Percentiles rank a stretch among this genome's conserved stretches.
Conservation (phyloP, 2,329 filamentous ascomycete species). For the Hypomyces perniciosus region DNA sequence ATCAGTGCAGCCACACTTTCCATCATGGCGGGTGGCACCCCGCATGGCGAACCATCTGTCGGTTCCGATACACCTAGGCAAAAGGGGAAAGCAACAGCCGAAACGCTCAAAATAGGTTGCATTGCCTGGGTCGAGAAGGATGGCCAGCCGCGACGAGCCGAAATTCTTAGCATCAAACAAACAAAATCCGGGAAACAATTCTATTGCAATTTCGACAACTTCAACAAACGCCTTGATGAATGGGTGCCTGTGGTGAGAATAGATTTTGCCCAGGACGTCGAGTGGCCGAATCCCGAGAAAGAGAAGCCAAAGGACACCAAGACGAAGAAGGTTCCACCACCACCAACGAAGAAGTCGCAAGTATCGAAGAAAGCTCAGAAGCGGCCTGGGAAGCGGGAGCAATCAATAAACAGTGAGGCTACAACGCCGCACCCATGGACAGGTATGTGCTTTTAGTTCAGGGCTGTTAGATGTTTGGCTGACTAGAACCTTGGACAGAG, state of each 20-base stretch:
- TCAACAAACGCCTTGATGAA: slow-evolving; percentile 82
- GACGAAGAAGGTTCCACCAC: slow-evolving; percentile 61
- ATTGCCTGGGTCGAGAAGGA: slow-evolving; percentile 62
- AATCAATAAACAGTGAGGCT: slow-evolving; percentile 47
- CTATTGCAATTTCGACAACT: slow-evolving; percentile 97
- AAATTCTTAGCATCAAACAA: slow-evolving; percentile 91
- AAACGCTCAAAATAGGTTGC: slow-evolving; percentile 62
- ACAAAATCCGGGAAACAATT: slow-evolving; percentile 84
- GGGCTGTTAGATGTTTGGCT: neutral
- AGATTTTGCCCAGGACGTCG: slow-evolving; percentile 83
- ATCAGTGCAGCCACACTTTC: slow-evolving; percentile 15
- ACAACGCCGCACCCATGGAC: slow-evolving; percentile 50
- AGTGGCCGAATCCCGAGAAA: slow-evolving; percentile 92
- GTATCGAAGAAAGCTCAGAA: slow-evolving; percentile 55
- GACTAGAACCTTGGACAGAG: slow-evolving; percentile 25
- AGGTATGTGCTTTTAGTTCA: slow-evolving; percentile 21
- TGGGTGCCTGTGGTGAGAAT: slow-evolving; percentile 82
- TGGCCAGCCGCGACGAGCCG: slow-evolving; percentile 81
- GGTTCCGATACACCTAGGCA: slow-evolving; percentile 55
- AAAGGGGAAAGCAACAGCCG: slow-evolving; percentile 77
- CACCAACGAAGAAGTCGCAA: slow-evolving; percentile 50
- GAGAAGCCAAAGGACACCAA: slow-evolving; percentile 69
- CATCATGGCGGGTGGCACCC: slow-evolving; percentile 50
- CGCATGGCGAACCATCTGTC: slow-evolving; percentile 47
- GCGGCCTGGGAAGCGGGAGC: slow-evolving; percentile 48